A percentile compares a stretch with the other conserved stretches of the same genome.
These are phyloP conservation scores for Chrysoporthe cubensis DNA, from an alignment of 2,329 filamentous ascomycete species.

Conservation along the genomic window DNA sequence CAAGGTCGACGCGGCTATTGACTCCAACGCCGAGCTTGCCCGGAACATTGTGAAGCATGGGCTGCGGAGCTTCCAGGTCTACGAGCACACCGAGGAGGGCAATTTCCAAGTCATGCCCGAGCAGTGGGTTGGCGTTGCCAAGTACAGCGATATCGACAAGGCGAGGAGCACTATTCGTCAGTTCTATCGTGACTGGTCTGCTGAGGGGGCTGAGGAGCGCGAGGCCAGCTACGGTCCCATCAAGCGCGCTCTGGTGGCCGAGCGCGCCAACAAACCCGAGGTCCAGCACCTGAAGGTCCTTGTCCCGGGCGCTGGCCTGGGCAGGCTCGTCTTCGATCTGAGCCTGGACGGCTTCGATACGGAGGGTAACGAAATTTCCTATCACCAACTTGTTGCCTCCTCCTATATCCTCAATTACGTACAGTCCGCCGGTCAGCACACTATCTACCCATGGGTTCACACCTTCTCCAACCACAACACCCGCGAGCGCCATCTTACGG, in stretches of 20 bases:
- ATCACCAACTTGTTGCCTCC: constrained; percentile 91
- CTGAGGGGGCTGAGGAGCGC: constrained; percentile 74
- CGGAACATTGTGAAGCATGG: constrained; percentile 75
- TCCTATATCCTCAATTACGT: constrained; percentile 75
- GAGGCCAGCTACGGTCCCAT: constrained; percentile 77
- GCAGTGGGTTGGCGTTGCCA: constrained; percentile 73
- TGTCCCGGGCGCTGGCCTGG: constrained; percentile 88
- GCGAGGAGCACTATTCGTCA: constrained; percentile 90
- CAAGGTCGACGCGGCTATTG: constrained; percentile 84
- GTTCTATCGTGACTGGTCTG: constrained; percentile 93
- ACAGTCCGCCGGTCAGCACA: constrained; percentile 62
- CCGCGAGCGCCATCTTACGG: constrained; percentile 74
- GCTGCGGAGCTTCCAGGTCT: constrained; percentile 66
- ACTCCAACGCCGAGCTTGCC: constrained; percentile 82
- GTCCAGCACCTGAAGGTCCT: constrained; percentile 64
- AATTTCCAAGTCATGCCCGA: constrained; percentile 54
- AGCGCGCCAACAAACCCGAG: constrained; percentile 40
- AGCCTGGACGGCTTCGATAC: constrained; percentile 71
- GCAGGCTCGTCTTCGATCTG: constrained; percentile 86
- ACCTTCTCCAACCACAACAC: constrained; percentile 84
- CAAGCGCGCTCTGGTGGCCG: constrained; percentile 63
- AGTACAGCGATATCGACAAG: constrained; percentile 80
- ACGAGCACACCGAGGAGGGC: constrained; percentile 39
- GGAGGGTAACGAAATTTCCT: constrained; percentile 96
- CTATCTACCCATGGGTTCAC: constrained; percentile 83